A percentile compares a stretch with the other conserved stretches of the same genome.
These are phyloP conservation scores for Dictyostelium brefeldianum DNA, from an alignment of 78 protist species.

Conservation along the genomic window DNA sequence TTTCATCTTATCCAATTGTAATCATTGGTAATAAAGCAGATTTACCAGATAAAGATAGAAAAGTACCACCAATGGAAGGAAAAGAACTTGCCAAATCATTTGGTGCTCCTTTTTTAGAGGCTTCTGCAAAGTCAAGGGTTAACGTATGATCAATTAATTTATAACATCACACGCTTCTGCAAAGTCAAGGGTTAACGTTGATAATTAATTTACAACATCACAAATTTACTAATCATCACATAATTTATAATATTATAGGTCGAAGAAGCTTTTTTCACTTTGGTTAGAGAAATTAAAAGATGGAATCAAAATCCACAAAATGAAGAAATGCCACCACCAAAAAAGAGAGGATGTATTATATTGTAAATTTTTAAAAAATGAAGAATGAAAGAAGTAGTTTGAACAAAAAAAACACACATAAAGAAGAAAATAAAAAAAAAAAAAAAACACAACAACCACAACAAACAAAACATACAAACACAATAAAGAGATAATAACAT, in stretches of 20 bases:
- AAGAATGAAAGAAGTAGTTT: not conserved
- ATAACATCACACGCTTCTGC: no score
- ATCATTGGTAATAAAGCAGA: conserved; percentile 95
- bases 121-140: conserved; percentile 88
- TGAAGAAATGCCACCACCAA: conserved; percentile 51
- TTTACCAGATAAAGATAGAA: conserved; percentile 84
- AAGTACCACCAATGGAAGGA: conserved; percentile 88
- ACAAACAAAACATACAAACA: not conserved
- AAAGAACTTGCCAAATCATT: conserved; percentile 82
- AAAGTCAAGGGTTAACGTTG: no score
- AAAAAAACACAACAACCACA: not conserved
- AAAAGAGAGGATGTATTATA: conserved; percentile 61
- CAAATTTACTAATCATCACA: no score
- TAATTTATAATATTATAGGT: no score
- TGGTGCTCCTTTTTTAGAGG: conserved; percentile 91
- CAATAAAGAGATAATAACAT: not conserved
- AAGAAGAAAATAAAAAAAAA: not conserved
- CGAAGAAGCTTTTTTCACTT: conserved; percentile 90
- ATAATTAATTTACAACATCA: no score
- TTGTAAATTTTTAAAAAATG: conserved; percentile 38
- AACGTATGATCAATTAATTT: conserved; percentile 23
- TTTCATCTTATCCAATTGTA: conserved; percentile 79
- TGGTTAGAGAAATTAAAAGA: conserved; percentile 86
- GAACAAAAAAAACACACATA: not conserved
- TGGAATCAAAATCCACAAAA: conserved; percentile 80